Evolutionary conservation across 345 rosid species (phyloP).

Genomic region (Linum trigynum): DNA sequence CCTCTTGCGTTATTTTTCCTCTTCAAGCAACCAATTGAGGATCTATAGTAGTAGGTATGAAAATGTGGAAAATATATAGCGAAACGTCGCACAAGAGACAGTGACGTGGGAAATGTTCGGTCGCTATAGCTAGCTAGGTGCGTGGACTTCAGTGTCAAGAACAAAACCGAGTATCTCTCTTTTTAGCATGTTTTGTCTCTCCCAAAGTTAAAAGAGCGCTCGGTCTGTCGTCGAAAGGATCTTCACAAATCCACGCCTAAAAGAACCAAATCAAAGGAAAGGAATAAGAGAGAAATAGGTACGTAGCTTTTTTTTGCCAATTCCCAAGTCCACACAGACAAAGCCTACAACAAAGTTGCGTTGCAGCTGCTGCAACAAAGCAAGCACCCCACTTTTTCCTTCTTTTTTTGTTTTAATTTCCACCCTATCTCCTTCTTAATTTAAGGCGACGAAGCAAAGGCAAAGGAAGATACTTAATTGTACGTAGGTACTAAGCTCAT

Average conservation of each 20-base stretch:
- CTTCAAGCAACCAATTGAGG: too few species aligned
- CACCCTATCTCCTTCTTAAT: background rate
- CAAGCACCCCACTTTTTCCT: background rate
- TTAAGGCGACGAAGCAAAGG: background rate
- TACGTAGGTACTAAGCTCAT: background rate
- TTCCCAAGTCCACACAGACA: background rate
- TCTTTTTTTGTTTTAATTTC: background rate
- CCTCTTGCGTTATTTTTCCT: too few species aligned
- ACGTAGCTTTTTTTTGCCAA: too few species aligned
- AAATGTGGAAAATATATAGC: background rate
- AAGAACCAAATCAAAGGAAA: background rate
- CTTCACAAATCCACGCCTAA: background rate
- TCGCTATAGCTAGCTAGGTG: background rate
- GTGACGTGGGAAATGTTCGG: too few species aligned
- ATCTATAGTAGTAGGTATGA: background rate
- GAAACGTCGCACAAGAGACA: background rate
- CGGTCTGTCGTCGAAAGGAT: background rate
- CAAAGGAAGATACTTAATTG: background rate
- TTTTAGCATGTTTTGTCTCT: background rate
- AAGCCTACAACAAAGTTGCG: too few species aligned
- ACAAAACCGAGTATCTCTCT: background rate
- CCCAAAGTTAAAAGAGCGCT: background rate
- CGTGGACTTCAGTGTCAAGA: constrained; percentile 2
- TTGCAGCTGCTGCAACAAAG: background rate
- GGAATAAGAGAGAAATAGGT: background rate